Evolutionary conservation across 2,329 filamentous ascomycete genomes (phyloP).

Genomic region (Xylaria multiplex): DNA sequence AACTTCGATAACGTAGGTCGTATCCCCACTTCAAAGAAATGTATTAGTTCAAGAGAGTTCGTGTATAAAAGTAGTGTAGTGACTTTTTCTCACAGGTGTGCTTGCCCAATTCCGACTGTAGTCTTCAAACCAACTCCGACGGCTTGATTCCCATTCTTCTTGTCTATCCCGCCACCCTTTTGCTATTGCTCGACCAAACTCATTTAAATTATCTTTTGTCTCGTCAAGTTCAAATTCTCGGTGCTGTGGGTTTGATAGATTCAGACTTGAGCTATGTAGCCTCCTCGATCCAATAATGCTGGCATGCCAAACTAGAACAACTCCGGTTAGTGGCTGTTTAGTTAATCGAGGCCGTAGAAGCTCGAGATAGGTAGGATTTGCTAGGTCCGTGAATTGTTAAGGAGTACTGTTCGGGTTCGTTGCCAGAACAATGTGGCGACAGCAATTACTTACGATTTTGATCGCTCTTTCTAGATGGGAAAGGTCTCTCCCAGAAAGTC

Average conservation of each 20-base stretch:
- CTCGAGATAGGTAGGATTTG: no score
- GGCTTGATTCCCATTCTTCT: background rate
- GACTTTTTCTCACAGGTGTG: background rate
- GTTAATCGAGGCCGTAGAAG: background rate
- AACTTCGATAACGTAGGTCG: background rate
- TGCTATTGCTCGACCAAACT: background rate
- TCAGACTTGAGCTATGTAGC: no score
- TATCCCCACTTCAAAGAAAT: background rate
- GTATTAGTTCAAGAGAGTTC: background rate
- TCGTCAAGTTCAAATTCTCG: background rate
- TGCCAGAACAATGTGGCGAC: no score
- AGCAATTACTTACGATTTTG: background rate
- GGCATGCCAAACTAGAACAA: background rate
- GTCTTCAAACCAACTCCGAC: background rate
- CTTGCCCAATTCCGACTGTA: background rate
- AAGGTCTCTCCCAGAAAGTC: constrained; percentile 1
- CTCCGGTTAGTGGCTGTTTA: background rate
- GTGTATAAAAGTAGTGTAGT: background rate
- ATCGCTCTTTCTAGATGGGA: background rate
- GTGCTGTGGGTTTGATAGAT: no score
- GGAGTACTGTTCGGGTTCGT: background rate
- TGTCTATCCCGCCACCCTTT: background rate
- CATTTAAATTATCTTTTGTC: background rate
- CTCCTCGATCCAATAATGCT: background rate
- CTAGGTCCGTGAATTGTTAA: background rate